Base-by-base conservation (phyloP, 352 stramenopile genomes). In the Albugo candida region DNA sequence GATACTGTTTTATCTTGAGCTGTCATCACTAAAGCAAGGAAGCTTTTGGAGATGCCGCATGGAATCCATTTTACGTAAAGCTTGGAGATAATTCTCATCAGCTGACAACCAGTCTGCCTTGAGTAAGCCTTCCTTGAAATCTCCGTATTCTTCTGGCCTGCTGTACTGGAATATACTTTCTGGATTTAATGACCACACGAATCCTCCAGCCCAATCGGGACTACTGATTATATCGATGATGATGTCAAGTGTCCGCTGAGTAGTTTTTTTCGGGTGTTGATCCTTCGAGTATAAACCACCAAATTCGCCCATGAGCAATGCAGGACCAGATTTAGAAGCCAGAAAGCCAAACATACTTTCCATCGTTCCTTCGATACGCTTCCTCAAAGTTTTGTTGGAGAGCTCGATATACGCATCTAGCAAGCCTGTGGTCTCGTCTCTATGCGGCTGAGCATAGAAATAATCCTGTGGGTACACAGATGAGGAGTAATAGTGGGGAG, bases 151-250 rank as follows among this genome's bases (percentile, higher is more conserved):
- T 37, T 74, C 59, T 1, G 52, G 58, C 1, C 62, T 61, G 53
- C 79, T 79, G 55, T 71, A 83, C 43, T 77, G 56, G 52, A 82
- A 84, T 49, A 60, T 62, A 45, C 58, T 73, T 52, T 87, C 70
- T 0, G 74, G 70, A 38, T 84, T 83, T 41, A 87, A 53, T 20
- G 69, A 81, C 67, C 74, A 84, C 27, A 79, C 63, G 45, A 81
- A 87, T 19, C 70, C 74, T 11, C 71, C 74, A 0, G 67, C 51
- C 49, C 68, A 81, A 12, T 64, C 60, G 20, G 45, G 55, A 19
- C 60, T 52, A 17, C 63, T 53, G 47, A 87, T 65, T 19, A 82
- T 54, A 21, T 81, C 54, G 49, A 84, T 79, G 0, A 58, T 81
- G 41, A 60, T 70, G 48, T 80, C 67, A 0, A 69, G 71, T 16